Evolutionary conservation across 2,329 filamentous ascomycete species (phyloP).

Genomic region (Camillea tinctor): DNA sequence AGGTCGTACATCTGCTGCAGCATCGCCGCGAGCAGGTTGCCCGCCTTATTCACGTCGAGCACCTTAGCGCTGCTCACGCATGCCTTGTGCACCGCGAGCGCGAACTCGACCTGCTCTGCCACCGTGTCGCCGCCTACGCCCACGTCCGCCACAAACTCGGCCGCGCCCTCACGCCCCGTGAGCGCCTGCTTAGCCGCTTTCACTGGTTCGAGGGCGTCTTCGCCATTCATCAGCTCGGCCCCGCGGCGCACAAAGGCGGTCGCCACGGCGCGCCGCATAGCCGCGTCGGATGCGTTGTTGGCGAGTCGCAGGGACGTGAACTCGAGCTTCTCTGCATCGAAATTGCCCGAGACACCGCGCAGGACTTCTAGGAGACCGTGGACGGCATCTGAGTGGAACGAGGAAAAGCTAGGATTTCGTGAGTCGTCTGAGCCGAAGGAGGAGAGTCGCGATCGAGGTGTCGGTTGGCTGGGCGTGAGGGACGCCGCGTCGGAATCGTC

Average conservation of each 20-base stretch:
- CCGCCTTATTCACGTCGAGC: constrained; percentile 47
- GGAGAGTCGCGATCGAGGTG: constrained; percentile 64
- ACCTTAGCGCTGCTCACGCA: constrained; percentile 64
- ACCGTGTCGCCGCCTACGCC: constrained; percentile 63
- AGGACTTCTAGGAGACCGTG: constrained; percentile 84
- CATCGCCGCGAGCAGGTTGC: constrained; percentile 70
- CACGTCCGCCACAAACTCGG: constrained; percentile 57
- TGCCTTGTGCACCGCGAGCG: constrained; percentile 79
- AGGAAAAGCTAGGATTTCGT: constrained; percentile 51
- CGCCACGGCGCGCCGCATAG: constrained; percentile 84
- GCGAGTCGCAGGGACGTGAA: constrained; percentile 91
- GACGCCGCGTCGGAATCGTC: constrained; percentile 63
- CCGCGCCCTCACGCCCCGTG: constrained; percentile 50
- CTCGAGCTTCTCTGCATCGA: constrained; percentile 80
- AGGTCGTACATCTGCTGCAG: constrained; percentile 82
- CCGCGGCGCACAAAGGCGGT: constrained; percentile 82
- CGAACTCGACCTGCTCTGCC: constrained; percentile 81
- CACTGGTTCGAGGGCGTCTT: constrained; percentile 54
- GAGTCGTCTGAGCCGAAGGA: constrained; percentile 75
- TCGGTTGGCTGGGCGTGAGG: constrained; percentile 51
- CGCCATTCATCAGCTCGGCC: constrained; percentile 60
- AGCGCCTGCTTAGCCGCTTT: constrained; percentile 66
- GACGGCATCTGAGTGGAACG: constrained; percentile 86
- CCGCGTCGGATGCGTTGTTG: constrained; percentile 83
- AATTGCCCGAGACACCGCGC: constrained; percentile 71